These are phyloP conservation scores for Magnolia officinalis DNA, from an alignment of 164 flowering plant species.

Conservation along the genomic window DNA sequence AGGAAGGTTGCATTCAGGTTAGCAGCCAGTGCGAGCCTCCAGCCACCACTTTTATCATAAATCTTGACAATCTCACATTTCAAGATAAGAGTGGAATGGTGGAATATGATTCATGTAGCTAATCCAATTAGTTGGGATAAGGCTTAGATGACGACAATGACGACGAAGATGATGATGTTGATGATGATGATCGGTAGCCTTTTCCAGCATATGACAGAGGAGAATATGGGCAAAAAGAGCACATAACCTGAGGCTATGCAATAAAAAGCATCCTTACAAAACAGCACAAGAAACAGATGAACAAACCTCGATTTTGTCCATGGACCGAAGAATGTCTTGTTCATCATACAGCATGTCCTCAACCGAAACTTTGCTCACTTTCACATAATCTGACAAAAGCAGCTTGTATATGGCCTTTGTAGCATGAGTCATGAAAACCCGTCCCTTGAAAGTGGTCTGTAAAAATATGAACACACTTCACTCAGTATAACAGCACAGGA, in stretches of 20 bases:
- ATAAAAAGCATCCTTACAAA: too few relatives aligned
- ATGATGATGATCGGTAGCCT: not conserved
- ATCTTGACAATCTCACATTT: too few relatives aligned
- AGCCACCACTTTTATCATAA: too few relatives aligned
- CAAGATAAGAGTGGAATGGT: too few relatives aligned
- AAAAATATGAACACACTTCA: conserved; percentile 7
- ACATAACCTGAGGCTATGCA: too few relatives aligned
- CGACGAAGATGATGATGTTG: too few relatives aligned
- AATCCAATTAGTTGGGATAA: too few relatives aligned
- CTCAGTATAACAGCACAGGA: conserved; percentile 2
- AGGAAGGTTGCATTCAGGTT: too few relatives aligned
- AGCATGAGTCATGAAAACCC: conserved; percentile 64
- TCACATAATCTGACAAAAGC: conserved; percentile 37
- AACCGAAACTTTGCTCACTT: conserved; percentile 67
- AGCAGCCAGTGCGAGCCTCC: too few relatives aligned
- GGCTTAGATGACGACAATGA: too few relatives aligned
- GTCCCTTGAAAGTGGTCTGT: conserved; percentile 93
- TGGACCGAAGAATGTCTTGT: conserved; percentile 78
- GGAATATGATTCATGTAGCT: too few relatives aligned
- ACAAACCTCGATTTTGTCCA: conserved; percentile 90
- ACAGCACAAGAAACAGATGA: not conserved
- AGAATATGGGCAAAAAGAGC: not conserved
- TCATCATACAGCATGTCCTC: conserved; percentile 62
- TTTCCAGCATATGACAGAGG: not conserved
- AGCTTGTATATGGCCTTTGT: conserved; percentile 83